phyloP scores from a whole-genome alignment of 345 rosid species.

The Geranium rotundifolium region DNA sequence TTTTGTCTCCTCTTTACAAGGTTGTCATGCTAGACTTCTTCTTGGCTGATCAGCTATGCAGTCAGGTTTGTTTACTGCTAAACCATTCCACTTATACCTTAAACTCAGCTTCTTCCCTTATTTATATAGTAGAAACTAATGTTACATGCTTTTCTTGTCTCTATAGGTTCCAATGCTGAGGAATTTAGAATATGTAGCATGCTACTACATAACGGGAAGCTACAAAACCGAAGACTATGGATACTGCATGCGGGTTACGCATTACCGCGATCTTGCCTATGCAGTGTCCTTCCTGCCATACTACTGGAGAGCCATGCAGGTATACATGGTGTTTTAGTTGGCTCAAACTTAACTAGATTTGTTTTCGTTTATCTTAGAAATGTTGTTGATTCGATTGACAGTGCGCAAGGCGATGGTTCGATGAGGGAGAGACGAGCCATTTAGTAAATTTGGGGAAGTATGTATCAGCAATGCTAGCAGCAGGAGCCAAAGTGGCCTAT shows the following conservation, averaged over 20 bases:
- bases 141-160: background rate
- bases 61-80: constrained; percentile 45
- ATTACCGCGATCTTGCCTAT: constrained; percentile 80
- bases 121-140: too few species aligned
- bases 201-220: constrained; percentile 93
- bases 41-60: constrained; percentile 99
- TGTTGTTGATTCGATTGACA: constrained; percentile 13
- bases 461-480: constrained; percentile 98
- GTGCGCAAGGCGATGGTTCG: constrained; percentile 98
- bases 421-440: constrained; percentile 73
- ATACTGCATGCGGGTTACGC: constrained; percentile 64
- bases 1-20: constrained; percentile 87
- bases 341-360: too few species aligned
- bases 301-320: constrained; percentile 99
- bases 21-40: constrained; percentile 97
- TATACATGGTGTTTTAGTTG: constrained; percentile 18
- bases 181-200: constrained; percentile 74
- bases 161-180: constrained; percentile 70
- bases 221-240: constrained; percentile 78
- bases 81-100: too few species aligned
- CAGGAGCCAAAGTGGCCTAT: constrained; percentile 90
- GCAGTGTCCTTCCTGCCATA: constrained; percentile 96
- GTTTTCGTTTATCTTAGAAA: too few species aligned
- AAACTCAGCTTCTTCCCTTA: too few species aligned
- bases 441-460: constrained; percentile 90